A percentile compares a stretch with the other conserved stretches of the same genome.
phyloP scores from a whole-genome alignment of 768 basidiomycete species.

The Crepidotus variabilis region DNA sequence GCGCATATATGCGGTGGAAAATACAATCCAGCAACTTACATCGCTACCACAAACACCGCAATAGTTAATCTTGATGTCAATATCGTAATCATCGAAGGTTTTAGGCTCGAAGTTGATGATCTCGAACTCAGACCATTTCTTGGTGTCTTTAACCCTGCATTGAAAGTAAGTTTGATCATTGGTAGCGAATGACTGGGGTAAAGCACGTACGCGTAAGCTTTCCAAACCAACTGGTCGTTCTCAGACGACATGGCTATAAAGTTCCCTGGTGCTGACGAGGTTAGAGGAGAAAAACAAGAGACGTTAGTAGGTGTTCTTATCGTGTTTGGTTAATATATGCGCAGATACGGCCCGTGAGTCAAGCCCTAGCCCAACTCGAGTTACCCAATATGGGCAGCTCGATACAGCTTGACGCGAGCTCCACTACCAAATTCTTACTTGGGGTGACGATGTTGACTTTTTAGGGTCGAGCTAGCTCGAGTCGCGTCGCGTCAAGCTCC shows the following conservation, averaged over 20 bases:
- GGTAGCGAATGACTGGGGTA: not conserved
- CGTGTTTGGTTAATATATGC: too few species aligned
- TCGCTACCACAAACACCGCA: constrained; percentile 53
- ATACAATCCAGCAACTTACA: constrained; percentile 21
- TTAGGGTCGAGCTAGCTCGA: too few species aligned
- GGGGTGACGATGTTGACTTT: too few species aligned
- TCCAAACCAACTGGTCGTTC: constrained; percentile 13
- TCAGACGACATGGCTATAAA: not conserved
- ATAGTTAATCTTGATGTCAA: constrained; percentile 51
- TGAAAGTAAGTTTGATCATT: not conserved
- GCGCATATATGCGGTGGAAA: not conserved
- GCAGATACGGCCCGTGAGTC: too few species aligned
- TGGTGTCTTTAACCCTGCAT: constrained; percentile 28
- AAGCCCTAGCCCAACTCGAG: too few species aligned
- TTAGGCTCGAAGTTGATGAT: constrained; percentile 51
- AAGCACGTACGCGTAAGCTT: constrained; percentile 21
- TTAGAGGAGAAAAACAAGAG: not conserved
- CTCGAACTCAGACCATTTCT: constrained; percentile 37
- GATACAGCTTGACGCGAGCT: too few species aligned
- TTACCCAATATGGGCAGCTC: too few species aligned
- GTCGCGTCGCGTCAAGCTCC: too few species aligned
- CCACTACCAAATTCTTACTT: too few species aligned
- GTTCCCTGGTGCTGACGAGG: not conserved
- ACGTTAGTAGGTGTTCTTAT: not conserved
- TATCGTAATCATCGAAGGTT: constrained; percentile 44